Conservation (phyloP, 768 basidiomycete genomes). For the Auriscalpium orientale region DNA sequence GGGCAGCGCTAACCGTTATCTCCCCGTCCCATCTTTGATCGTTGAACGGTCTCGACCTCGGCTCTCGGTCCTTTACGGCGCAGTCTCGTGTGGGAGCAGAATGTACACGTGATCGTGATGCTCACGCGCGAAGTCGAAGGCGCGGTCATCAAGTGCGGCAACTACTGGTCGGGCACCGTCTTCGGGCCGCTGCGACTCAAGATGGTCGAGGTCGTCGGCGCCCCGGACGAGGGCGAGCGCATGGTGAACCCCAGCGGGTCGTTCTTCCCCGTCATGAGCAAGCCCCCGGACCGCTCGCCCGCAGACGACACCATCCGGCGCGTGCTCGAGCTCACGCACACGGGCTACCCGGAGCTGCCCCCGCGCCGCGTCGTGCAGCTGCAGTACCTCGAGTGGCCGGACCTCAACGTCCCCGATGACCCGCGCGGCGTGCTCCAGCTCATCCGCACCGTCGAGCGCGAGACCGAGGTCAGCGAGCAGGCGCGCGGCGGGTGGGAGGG, state of each 20-base stretch:
- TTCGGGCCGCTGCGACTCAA: constrained; percentile 70
- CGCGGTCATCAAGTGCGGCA: constrained; percentile 81
- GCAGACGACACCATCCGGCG: constrained; percentile 39
- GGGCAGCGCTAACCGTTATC: background rate
- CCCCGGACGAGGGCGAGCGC: constrained; percentile 27
- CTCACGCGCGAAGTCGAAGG: constrained; percentile 89
- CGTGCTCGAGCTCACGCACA: constrained; percentile 62
- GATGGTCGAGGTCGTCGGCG: constrained; percentile 40
- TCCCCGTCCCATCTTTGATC: background rate
- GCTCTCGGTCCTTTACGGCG: background rate
- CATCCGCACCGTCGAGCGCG: constrained; percentile 57
- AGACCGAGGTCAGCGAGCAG: constrained; percentile 17
- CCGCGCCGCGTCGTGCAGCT: constrained; percentile 74
- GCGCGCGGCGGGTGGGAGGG: constrained; percentile 16
- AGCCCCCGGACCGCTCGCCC: constrained; percentile 18
- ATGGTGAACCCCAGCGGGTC: constrained; percentile 13
- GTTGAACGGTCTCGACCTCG: background rate
- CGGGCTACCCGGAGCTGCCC: constrained; percentile 47
- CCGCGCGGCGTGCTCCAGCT: constrained; percentile 69
- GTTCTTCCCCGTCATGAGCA: constrained; percentile 26
- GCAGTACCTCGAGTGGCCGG: constrained; percentile 94
- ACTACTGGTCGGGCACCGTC: constrained; percentile 70
- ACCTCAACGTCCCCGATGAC: constrained; percentile 89
- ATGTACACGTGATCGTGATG: constrained; percentile 94
- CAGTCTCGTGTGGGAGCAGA: constrained; percentile 90